phyloP scores from a whole-genome alignment of 192 early-diverging fungal genomes.

The Umbelopsis vinacea region DNA sequence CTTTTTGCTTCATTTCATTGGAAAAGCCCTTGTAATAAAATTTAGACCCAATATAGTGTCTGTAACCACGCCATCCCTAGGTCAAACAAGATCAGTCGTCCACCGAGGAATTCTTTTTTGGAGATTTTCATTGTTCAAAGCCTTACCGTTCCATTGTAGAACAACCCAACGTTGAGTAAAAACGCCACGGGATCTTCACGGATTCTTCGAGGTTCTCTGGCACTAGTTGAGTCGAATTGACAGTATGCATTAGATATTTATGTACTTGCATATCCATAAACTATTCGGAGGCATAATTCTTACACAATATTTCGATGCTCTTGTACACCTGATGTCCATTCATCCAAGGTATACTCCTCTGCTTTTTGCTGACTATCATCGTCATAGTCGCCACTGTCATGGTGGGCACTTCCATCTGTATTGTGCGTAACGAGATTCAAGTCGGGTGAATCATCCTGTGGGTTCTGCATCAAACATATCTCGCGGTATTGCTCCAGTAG shows the following conservation, averaged over 20 bases:
- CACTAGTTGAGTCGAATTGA: slow-evolving; percentile 1
- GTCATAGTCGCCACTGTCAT: not conserved
- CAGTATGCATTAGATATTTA: not conserved
- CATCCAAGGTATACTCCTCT: slow-evolving; percentile 8
- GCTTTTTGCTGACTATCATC: not conserved
- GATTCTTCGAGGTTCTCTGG: slow-evolving; percentile 57
- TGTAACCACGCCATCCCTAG: slow-evolving; percentile 82
- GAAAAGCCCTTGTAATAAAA: slow-evolving; percentile 73
- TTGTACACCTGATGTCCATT: slow-evolving; percentile 8
- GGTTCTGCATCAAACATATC: slow-evolving; percentile 12
- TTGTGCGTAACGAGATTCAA: not conserved
- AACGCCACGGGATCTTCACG: slow-evolving; percentile 74
- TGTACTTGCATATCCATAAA: no score
- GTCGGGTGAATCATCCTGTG: not conserved
- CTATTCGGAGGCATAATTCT: not conserved
- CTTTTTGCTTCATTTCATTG: slow-evolving; percentile 61
- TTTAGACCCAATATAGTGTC: slow-evolving; percentile 71
- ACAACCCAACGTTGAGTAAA: slow-evolving; percentile 60
- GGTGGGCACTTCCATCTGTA: not conserved
- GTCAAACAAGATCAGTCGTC: not conserved
- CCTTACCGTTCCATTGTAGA: slow-evolving; percentile 62
- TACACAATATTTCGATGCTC: slow-evolving; percentile 44
- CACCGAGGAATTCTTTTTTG: not conserved
- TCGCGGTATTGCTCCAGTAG: slow-evolving; percentile 13
- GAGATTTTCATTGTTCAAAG: not conserved